These are phyloP conservation scores for Macadamia integrifolia DNA, from an alignment of 164 flowering plant genomes.

Conservation along the genomic window DNA sequence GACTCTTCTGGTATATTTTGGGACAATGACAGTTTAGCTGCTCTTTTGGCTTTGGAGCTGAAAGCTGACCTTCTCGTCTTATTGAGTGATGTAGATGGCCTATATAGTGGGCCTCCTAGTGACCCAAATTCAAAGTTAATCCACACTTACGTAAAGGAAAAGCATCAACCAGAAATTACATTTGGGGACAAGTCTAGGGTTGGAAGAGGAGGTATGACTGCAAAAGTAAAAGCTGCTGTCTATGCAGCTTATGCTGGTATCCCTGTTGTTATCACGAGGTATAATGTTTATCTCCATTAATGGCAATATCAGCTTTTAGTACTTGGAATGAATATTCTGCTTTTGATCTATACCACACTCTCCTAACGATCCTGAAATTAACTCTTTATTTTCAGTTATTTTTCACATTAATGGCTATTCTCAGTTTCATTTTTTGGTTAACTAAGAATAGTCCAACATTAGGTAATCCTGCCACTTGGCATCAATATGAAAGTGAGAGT, in stretches of 20 bases:
- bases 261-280: conserved; percentile 96
- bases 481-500: neutral
- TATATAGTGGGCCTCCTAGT: conserved; percentile 92
- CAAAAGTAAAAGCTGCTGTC: conserved; percentile 97
- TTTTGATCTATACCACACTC: neutral
- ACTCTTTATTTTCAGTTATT: neutral
- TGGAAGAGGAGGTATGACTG: conserved; percentile 98
- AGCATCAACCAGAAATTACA: conserved; percentile 67
- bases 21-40: conserved; percentile 99
- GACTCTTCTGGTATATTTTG: conserved; percentile 99
- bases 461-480: neutral
- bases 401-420: neutral
- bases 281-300: neutral
- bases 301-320: neutral
- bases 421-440: neutral
- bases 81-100: conserved; percentile 96
- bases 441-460: too few species aligned
- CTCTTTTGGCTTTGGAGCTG: conserved; percentile 82
- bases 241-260: conserved; percentile 81
- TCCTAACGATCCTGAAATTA: too few species aligned
- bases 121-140: conserved; percentile 82
- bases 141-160: conserved; percentile 72
- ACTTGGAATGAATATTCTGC: neutral
- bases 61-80: conserved; percentile 92
- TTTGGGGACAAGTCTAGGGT: conserved; percentile 97